Percentiles rank a stretch among this genome's conserved stretches.
These are phyloP conservation scores for Calendula officinalis DNA, from an alignment of 129 eudicot species.

Conservation along the genomic window DNA sequence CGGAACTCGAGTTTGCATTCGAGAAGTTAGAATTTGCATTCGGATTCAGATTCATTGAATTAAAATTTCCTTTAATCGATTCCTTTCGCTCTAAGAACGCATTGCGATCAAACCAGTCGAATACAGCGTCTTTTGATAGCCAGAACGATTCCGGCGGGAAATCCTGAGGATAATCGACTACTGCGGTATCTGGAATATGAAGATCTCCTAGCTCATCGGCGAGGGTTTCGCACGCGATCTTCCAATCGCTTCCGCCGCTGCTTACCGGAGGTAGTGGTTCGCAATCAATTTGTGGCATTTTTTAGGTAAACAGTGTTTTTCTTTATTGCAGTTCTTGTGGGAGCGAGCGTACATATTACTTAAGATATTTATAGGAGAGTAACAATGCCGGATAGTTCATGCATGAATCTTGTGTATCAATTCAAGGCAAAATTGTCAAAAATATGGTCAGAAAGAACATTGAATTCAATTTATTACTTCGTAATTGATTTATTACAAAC, in stretches of 20 bases:
- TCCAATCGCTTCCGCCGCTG: slow-evolving; percentile 34
- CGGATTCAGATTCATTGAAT: slow-evolving; percentile 27
- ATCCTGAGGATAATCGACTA: slow-evolving; percentile 33
- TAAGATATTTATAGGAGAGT: too few relatives aligned
- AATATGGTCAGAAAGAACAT: too few relatives aligned
- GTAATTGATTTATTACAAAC: too few relatives aligned
- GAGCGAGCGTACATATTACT: too few relatives aligned
- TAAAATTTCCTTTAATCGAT: slow-evolving; percentile 52
- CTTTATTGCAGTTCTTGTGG: too few relatives aligned
- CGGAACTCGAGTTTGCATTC: slow-evolving; percentile 40
- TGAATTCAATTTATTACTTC: too few relatives aligned
- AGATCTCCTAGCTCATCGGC: slow-evolving; percentile 14
- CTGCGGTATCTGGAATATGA: slow-evolving; percentile 11
- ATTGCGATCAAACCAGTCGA: slow-evolving; percentile 86
- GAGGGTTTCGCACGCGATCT: slow-evolving; percentile 38
- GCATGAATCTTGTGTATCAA: too few relatives aligned
- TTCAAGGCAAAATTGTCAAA: too few relatives aligned
- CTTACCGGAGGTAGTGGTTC: slow-evolving; percentile 18
- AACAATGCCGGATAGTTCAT: too few relatives aligned
- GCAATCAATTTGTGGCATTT: too few relatives aligned
- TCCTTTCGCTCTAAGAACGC: slow-evolving; percentile 71
- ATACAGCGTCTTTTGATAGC: slow-evolving; percentile 76
- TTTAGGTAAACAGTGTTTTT: too few relatives aligned
- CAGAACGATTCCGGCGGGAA: slow-evolving; percentile 86
- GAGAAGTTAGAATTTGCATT: slow-evolving; percentile 10